Evolutionary conservation across 1,284 basidiomycete genomes (phyloP).

Genomic region (Cutaneotrichosporon mucoides): DNA sequence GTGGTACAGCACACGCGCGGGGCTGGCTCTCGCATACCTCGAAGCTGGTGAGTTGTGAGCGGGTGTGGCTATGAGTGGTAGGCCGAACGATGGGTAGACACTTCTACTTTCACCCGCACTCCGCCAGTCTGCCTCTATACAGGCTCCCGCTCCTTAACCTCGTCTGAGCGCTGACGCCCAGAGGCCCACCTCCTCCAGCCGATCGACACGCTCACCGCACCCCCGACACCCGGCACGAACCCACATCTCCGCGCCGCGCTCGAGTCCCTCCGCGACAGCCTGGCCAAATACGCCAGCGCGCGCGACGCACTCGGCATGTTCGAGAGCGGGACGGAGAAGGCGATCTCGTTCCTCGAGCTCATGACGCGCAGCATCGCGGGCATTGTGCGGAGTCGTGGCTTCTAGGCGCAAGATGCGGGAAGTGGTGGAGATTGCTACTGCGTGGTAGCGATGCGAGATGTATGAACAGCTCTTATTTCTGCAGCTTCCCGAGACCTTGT

Average conservation of each 20-base stretch:
- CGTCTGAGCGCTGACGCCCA: constrained; percentile 8
- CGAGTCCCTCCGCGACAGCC: constrained; percentile 23
- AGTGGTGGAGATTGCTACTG: too few species aligned
- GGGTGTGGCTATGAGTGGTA: too few species aligned
- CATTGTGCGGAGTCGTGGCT: constrained; percentile 34
- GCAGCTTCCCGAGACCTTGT: too few species aligned
- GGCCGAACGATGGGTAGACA: too few species aligned
- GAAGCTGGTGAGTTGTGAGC: constrained; percentile 25
- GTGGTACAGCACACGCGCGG: constrained; percentile 38
- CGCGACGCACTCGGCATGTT: constrained; percentile 11
- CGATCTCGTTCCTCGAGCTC: constrained; percentile 32
- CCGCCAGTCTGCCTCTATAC: too few species aligned
- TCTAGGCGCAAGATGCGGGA: constrained; percentile 10
- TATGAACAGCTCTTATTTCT: too few species aligned
- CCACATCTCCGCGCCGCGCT: constrained; percentile 31
- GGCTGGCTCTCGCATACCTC: constrained; percentile 37
- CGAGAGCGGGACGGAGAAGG: constrained; percentile 28
- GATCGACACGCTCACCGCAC: constrained; percentile 5
- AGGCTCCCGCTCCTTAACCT: too few species aligned
- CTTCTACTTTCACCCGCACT: too few species aligned
- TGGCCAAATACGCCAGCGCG: constrained; percentile 24
- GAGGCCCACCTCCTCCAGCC: constrained; percentile 41
- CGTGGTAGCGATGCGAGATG: too few species aligned
- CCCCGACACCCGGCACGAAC: constrained; percentile 14
- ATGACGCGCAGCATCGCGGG: constrained; percentile 29